These are phyloP conservation scores for Amesomyces nigricolor DNA, from an alignment of 2,329 filamentous ascomycete genomes.

Conservation along the genomic window DNA sequence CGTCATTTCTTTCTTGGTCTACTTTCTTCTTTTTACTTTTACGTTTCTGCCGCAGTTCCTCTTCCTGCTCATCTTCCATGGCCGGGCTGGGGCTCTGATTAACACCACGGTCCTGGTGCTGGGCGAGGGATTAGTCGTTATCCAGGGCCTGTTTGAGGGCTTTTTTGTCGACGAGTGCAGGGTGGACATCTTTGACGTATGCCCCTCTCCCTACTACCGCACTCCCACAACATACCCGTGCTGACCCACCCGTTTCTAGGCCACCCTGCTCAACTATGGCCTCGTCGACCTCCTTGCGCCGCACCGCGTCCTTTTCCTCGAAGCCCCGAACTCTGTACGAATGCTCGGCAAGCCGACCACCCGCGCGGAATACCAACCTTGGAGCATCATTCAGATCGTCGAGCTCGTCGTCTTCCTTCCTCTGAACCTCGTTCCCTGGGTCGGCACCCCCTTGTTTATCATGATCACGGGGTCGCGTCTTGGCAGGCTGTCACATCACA, in stretches of 20 bases:
- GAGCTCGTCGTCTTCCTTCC: constrained; percentile 76
- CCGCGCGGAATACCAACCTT: constrained; percentile 75
- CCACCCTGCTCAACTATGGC: constrained; percentile 69
- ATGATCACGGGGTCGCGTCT: constrained; percentile 80
- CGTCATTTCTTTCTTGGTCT: constrained; percentile 75
- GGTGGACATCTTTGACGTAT: constrained; percentile 77
- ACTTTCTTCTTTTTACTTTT: constrained; percentile 81
- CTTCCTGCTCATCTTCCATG: constrained; percentile 85
- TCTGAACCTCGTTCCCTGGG: constrained; percentile 79
- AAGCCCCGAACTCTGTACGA: constrained; percentile 67
- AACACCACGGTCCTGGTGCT: constrained; percentile 83
- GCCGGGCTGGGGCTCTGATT: constrained; percentile 71
- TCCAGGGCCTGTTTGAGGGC: constrained; percentile 65
- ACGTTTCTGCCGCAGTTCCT: constrained; percentile 84
- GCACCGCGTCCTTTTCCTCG: constrained; percentile 58
- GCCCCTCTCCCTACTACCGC: not conserved
- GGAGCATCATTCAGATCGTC: constrained; percentile 82
- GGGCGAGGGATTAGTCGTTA: constrained; percentile 71
- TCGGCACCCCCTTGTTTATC: constrained; percentile 80
- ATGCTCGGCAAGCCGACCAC: constrained; percentile 77
- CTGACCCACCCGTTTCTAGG: constrained; percentile 34
- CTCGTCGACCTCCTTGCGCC: constrained; percentile 62
- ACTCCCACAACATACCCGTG: not conserved
- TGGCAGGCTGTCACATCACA: constrained; percentile 83
- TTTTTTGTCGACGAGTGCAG: constrained; percentile 76